These are phyloP conservation scores for Cymodocea nodosa DNA, from an alignment of 116 monocot genomes.

Conservation along the genomic window DNA sequence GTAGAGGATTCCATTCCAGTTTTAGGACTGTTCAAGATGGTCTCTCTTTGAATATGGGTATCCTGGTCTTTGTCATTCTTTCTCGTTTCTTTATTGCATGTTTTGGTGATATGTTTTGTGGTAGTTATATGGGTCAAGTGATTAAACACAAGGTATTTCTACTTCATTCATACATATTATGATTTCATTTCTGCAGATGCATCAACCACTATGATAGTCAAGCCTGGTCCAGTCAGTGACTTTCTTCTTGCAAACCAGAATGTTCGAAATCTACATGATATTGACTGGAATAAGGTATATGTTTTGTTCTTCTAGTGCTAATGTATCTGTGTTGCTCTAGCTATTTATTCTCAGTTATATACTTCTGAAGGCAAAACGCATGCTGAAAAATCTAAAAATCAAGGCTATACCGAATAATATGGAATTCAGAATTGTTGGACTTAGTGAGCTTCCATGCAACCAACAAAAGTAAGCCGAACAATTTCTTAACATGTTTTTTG, in stretches of 20 bases:
- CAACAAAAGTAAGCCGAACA: slow-evolving; percentile 28
- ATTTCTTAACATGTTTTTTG: neutral
- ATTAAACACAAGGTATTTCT: too few species aligned
- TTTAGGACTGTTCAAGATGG: slow-evolving; percentile 72
- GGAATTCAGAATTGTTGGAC: slow-evolving; percentile 72
- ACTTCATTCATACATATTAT: neutral
- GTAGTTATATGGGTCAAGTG: too few species aligned
- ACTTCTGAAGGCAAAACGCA: slow-evolving; percentile 52
- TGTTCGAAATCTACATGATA: slow-evolving; percentile 28
- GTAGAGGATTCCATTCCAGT: slow-evolving; percentile 86
- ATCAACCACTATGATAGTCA: slow-evolving; percentile 96
- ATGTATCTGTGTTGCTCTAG: neutral
- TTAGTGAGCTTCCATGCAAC: slow-evolving; percentile 67
- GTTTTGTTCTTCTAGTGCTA: neutral
- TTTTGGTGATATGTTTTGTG: too few species aligned
- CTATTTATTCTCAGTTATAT: neutral
- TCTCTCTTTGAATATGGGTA: slow-evolving; percentile 79
- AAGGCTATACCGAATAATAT: slow-evolving; percentile 29
- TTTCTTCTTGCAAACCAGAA: slow-evolving; percentile 78
- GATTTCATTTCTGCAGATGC: slow-evolving; percentile 43
- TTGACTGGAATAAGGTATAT: slow-evolving; percentile 83
- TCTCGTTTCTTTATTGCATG: neutral
- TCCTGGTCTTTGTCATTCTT: neutral
- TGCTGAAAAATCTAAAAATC: slow-evolving; percentile 63
- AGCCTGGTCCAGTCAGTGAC: slow-evolving; percentile 66